Conservation (phyloP, 192 early-diverging fungal genomes). For the Anaeromyces robustus region DNA sequence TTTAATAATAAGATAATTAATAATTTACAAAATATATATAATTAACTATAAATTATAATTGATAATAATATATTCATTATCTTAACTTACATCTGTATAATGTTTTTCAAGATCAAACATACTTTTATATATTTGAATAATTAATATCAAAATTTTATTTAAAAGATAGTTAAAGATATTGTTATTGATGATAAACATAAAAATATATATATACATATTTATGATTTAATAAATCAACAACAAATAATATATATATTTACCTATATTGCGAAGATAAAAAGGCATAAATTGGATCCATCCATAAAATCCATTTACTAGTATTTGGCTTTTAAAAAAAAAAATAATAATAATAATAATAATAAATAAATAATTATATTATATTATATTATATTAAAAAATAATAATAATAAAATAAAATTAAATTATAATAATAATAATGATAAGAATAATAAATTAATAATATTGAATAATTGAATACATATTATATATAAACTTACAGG, state of each 20-base stretch:
- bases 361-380: too few relatives aligned
- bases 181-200: too few relatives aligned
- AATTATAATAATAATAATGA: neutral
- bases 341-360: neutral
- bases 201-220: too few relatives aligned
- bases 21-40: too few relatives aligned
- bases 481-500: neutral
- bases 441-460: too few relatives aligned
- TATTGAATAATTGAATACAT: too few relatives aligned
- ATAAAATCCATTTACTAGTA: conserved; percentile 69
- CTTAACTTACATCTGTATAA: conserved; percentile 20
- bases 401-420: neutral
- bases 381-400: neutral
- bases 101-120: conserved; percentile 41
- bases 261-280: conserved; percentile 69
- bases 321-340: conserved; percentile 44
- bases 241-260: conserved; percentile 6
- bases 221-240: too few relatives aligned
- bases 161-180: too few relatives aligned
- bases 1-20: too few relatives aligned
- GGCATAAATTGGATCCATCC: conserved; percentile 51
- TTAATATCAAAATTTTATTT: too few relatives aligned
- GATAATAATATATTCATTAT: neutral
- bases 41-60: too few relatives aligned
- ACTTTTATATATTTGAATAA: neutral